Percentiles rank a stretch among this genome's conserved stretches.
These are phyloP conservation scores for Citrus sp. DNA, from an alignment of 345 rosid species.

Conservation along the genomic window DNA sequence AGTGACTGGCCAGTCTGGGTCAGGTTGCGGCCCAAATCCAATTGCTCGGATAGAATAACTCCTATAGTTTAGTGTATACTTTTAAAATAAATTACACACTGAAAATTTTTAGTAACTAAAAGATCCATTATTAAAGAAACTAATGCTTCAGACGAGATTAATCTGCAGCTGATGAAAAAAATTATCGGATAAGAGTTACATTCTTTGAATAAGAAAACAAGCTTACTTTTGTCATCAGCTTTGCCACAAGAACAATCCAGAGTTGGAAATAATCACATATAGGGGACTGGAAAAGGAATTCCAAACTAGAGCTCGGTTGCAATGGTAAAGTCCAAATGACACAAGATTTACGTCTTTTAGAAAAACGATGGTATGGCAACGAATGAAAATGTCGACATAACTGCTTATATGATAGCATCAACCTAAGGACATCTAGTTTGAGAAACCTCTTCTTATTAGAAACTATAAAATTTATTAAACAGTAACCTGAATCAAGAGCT, in stretches of 20 bases:
- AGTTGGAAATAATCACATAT: constrained; percentile 5
- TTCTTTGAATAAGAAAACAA: background rate
- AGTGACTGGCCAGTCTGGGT: background rate
- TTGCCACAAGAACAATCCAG: background rate
- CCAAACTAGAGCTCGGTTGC: background rate
- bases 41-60: background rate
- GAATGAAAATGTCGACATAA: background rate
- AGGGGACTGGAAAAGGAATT: background rate
- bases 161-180: background rate
- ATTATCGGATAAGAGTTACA: background rate
- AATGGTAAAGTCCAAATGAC: background rate
- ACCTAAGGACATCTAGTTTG: background rate
- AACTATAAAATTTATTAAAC: background rate
- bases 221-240: background rate
- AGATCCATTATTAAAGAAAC: background rate
- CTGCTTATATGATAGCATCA: background rate
- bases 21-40: background rate
- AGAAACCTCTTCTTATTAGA: background rate
- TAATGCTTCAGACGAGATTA: background rate
- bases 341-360: background rate
- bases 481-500: constrained; percentile 69
- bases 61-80: too few relatives aligned
- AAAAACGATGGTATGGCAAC: background rate
- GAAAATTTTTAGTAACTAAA: background rate
- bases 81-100: background rate